Evolutionary conservation across 306 rosid genomes (phyloP), one percentile per base, ranked within the genome.

Genomic region (Medicago lupulina): DNA sequence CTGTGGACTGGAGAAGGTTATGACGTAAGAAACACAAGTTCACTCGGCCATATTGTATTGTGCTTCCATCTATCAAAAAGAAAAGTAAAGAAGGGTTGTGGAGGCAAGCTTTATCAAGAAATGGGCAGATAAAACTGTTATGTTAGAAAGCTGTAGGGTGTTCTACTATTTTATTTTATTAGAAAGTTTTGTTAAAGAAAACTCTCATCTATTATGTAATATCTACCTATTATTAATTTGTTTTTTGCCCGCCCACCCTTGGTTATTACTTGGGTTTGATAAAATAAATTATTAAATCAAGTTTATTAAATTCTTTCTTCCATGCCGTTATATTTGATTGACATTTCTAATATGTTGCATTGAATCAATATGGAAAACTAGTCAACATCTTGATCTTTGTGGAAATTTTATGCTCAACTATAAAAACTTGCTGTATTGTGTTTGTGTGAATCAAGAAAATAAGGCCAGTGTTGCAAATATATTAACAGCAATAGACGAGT

Each of bases 181-280:
- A 21, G 21, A 53, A 10, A 43, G 43, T 34, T 46, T 36, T 71
- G 25, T 66, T 7, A 36, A 13, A 70, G 58, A 23, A 54, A 64
- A 39, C 44, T 69, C 55, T 73, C 4, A 62, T 61, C 14, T 51
- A 72, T 28, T 54, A 55, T 81, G 83, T 81, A 68, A 67, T 73
- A 31, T 74, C 53, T n/a, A 61, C 67, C 41, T 1, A 46, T 17
- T 58, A 36, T 25, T 71, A 46, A 21, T 70, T 28, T 68, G 65
- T 23, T 54, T 50, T 67, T 41, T 2, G n/a, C 7, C 70, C 57
- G n/a, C 67, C 19, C 46, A 0, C 36, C 54, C 4, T 9, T 2
- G 28, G 10, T 17, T 55, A 21, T 60, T 25, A 66, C 4, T 47
- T 58, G 65, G 69, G 31, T 11, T 19, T 36, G 21, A 46, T 73